Evolutionary conservation across 164 flowering plant species (phyloP), one percentile per base, ranked within the genome.

Genomic region (Vitis riparia): DNA sequence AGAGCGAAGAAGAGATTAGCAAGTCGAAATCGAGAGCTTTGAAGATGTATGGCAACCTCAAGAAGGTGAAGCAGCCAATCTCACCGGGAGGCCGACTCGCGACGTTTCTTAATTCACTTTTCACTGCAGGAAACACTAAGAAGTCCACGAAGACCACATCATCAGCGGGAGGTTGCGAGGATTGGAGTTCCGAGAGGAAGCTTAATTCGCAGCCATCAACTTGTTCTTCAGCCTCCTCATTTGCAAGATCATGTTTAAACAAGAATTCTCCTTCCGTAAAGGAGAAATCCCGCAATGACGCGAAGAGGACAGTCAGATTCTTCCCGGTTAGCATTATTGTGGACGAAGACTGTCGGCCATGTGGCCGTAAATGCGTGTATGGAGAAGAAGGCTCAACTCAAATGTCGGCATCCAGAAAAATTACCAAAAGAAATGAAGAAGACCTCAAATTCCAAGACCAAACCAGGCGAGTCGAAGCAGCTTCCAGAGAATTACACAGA

Each of bases 71-170:
- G 44, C 84, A 83, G 70, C 92, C 92, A 5, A 73, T 79, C 68
- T 88, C 92, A 0, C 92, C 92, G 0, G 88, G 90, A 0, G 85
- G 75, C 8, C 76, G 80, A 9, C 80, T 88, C 49, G 71, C 89
- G 1, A 77, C 65, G 19, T 82, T 88, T 69, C 64, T 88, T 51
- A 86, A 85, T 59, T 83, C 88, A 5, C 71, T 88, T 4, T 82
- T 88, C 75, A 68, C 75, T 1, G 23, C 83, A 9, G 75, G 77
- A 11, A 67, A 59, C 16, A 2, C 79, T 57, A 84, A 83, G 81
- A 84, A 80, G 53, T 13, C 74, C 29, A 76, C 74, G 29, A 76
- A 72, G 65, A 66, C 13, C 12, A 30, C 74, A 0, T 19, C 76
- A 5, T 64, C 73, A 19, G 13, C 27, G 15, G 59, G 19, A 16